Evolutionary conservation across 73 alveolate genomes (phyloP).

Genomic region (Paramecium primaurelia): DNA sequence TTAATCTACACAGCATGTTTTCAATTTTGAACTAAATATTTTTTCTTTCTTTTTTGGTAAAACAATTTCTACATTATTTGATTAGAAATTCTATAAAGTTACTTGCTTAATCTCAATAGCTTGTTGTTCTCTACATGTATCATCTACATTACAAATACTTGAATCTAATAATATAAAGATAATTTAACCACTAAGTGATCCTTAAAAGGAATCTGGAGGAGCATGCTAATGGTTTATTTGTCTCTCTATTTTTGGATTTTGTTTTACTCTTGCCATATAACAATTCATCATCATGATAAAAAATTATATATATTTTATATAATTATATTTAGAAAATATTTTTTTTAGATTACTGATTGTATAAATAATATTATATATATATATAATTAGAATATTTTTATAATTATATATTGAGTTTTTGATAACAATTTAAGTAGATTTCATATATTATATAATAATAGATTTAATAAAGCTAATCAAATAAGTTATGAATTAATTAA

Average conservation of each 20-base stretch:
- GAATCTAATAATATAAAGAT: neutral
- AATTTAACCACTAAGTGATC: neutral
- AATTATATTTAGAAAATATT: neutral
- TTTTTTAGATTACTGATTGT: neutral
- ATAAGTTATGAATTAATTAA: too few species aligned
- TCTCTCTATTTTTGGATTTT: conserved; percentile 7
- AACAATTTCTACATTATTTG: neutral
- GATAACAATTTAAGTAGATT: neutral
- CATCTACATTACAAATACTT: conserved; percentile 22
- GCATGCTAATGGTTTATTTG: neutral
- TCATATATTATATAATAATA: too few species aligned
- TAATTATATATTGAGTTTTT: neutral
- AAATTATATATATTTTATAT: neutral
- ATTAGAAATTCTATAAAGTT: neutral
- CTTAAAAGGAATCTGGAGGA: conserved; percentile 41
- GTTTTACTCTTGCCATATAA: neutral
- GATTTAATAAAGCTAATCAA: neutral
- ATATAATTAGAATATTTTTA: neutral
- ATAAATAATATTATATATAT: neutral
- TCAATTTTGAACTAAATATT: conserved; percentile 3
- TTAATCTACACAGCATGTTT: neutral
- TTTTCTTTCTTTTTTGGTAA: conserved; percentile 11
- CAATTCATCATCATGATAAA: neutral
- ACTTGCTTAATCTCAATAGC: neutral
- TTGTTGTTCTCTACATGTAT: neutral